Conservation (phyloP, 306 rosid genomes). For the Oemleria cerasiformis region DNA sequence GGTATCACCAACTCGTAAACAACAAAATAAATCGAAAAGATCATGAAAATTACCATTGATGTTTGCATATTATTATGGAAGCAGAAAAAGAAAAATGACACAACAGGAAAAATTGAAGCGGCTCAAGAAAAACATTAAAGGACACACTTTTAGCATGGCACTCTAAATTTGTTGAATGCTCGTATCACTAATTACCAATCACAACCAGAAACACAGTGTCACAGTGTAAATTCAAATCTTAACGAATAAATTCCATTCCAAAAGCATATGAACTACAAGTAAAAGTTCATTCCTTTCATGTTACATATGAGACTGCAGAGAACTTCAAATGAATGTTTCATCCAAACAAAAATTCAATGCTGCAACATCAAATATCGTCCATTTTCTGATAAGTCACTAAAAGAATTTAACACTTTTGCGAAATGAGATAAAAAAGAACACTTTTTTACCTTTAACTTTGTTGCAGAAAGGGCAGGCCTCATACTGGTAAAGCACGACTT, state of each 20-base stretch:
- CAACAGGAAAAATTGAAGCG: background rate
- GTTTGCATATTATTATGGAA: background rate
- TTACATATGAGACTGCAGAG: background rate
- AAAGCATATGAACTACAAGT: background rate
- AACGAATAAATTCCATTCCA: background rate
- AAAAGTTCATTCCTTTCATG: background rate
- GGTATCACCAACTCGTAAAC: conserved; percentile 19
- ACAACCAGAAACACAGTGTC: background rate
- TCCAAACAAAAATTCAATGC: background rate
- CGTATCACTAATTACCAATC: background rate
- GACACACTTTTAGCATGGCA: background rate
- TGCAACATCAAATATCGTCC: background rate
- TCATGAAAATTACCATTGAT: background rate
- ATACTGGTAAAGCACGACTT: conserved; percentile 83
- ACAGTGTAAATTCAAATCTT: background rate
- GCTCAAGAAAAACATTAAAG: background rate
- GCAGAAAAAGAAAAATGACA: background rate
- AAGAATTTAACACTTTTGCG: background rate
- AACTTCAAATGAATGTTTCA: background rate
- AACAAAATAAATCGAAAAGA: conserved; percentile 11
- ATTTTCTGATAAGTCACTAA: background rate
- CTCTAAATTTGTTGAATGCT: background rate
- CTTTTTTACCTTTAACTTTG: conserved; percentile 70
- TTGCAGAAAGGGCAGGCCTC: conserved; percentile 97
- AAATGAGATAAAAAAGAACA: background rate